Evolutionary conservation across 2,329 filamentous ascomycete species (phyloP).

Genomic region (Mycocentrospora acerina): DNA sequence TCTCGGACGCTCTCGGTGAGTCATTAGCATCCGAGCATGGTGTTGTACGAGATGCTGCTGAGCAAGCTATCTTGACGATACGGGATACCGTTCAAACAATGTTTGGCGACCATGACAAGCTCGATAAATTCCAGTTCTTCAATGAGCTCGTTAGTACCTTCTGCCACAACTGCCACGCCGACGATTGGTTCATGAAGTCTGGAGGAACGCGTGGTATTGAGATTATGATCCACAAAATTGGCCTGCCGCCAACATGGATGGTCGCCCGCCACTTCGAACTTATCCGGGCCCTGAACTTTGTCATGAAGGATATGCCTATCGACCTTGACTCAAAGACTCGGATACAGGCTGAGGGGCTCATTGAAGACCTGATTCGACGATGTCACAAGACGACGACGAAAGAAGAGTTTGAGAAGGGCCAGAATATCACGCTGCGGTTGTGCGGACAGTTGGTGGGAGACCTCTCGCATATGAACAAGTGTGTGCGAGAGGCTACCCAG

Average conservation of each 20-base stretch:
- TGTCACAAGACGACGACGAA: constrained; percentile 80
- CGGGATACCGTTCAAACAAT: constrained; percentile 75
- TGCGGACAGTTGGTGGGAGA: constrained; percentile 86
- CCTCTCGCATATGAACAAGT: constrained; percentile 91
- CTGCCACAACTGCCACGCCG: constrained; percentile 92
- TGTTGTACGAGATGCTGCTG: constrained; percentile 78
- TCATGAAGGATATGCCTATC: constrained; percentile 96
- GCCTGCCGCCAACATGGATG: constrained; percentile 83
- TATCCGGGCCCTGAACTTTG: constrained; percentile 87
- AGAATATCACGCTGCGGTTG: constrained; percentile 70
- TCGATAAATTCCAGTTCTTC: constrained; percentile 82
- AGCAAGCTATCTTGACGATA: constrained; percentile 74
- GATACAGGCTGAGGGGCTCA: constrained; percentile 76
- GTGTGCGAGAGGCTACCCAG: constrained; percentile 86
- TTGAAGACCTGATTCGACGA: constrained; percentile 75
- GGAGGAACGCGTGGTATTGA: constrained; percentile 90
- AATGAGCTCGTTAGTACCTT: constrained; percentile 78
- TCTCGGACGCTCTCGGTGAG: constrained; percentile 88
- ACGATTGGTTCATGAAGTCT: constrained; percentile 98
- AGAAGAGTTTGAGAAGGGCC: constrained; percentile 70
- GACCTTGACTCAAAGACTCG: constrained; percentile 91
- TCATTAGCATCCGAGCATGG: constrained; percentile 83
- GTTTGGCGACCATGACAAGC: constrained; percentile 71
- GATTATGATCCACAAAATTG: constrained; percentile 79
- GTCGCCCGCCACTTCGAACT: constrained; percentile 82